These are phyloP conservation scores for Podospora pseudoanserina DNA, from an alignment of 495 filamentous ascomycete genomes.

Conservation along the genomic window DNA sequence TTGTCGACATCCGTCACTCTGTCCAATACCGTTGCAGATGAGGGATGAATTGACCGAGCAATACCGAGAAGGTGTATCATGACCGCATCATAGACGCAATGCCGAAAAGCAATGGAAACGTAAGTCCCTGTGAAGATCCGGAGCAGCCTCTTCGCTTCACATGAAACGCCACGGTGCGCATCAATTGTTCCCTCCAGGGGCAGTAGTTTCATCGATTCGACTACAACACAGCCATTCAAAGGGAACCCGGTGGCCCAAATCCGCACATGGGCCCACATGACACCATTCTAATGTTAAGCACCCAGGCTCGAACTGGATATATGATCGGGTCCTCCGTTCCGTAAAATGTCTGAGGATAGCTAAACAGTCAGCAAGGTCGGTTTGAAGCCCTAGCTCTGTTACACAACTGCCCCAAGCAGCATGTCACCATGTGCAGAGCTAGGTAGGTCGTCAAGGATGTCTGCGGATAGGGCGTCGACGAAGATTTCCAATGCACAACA, in stretches of 20 bases:
- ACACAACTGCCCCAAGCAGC: not conserved
- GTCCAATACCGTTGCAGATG: not conserved
- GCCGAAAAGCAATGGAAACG: not conserved
- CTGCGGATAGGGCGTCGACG: conserved; percentile 1
- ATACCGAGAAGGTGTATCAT: not conserved
- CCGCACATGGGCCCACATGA: not conserved
- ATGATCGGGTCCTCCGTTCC: not conserved
- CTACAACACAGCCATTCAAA: not conserved
- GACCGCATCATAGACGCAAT: not conserved
- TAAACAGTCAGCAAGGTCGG: not conserved
- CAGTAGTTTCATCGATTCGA: not conserved
- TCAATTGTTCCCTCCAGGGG: not conserved
- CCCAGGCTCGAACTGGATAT: not conserved
- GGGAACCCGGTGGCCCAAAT: not conserved
- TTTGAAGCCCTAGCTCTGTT: not conserved
- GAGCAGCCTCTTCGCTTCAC: not conserved
- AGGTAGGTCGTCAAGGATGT: not conserved
- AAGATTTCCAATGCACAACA: not conserved
- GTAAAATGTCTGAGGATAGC: not conserved
- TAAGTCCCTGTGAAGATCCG: not conserved
- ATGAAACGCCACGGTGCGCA: not conserved
- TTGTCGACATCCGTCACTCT: not conserved
- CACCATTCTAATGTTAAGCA: not conserved
- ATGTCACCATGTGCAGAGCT: conserved; percentile 1
- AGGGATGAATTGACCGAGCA: not conserved